Base-by-base conservation (phyloP, 768 basidiomycete species). In the Suillus lakei region DNA sequence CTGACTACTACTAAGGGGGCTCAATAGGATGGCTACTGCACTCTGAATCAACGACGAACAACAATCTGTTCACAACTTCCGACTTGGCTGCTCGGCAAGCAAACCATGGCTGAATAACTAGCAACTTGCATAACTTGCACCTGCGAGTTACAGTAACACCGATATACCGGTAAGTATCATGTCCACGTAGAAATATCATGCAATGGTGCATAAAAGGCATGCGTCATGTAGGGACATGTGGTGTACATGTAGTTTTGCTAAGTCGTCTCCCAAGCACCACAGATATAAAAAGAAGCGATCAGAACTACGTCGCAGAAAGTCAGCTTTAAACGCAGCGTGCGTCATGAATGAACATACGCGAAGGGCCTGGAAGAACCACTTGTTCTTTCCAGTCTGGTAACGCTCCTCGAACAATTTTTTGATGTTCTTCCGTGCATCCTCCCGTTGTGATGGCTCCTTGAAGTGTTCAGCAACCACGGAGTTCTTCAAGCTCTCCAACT, bases 361-460 rank as follows among this genome's bases (percentile, higher is more conserved):
- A 69, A 95, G 88, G 63, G 91, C 77, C 68, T 88, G 86, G 90
- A 96, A 96, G 88, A 96, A 98, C 96, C 96, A 99, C 80, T 90
- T 90, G 89, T 98, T 98, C 89, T 97, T 96, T 66, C 98, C 98
- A 60, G 84, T 81, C 58, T 85, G 85, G 88, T 99, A 98, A 66
- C 96, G 86, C 75, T 99, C 96, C 88, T 99, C 98, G 62, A 99
- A 81, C 78, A 93, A 78, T 83, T 97, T 98, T 89, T 98, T 98
- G 80, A 99, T 88, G 71, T 83, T 89, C 87, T 98, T 98, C 84
- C 97, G 98, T 56, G 95, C 87, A 71, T 96, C 89, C 83, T 96
- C 94, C 69, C 97, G 90, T 79, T 97, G 93, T 72, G 95, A 86
- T 62, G 93, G 92, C 85, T 99, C 96, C 84, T 97, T 96, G 91